Percentiles rank a stretch among this genome's conserved stretches.
These are phyloP conservation scores for Camelina laxa DNA, from an alignment of 345 rosid genomes.

Conservation along the genomic window DNA sequence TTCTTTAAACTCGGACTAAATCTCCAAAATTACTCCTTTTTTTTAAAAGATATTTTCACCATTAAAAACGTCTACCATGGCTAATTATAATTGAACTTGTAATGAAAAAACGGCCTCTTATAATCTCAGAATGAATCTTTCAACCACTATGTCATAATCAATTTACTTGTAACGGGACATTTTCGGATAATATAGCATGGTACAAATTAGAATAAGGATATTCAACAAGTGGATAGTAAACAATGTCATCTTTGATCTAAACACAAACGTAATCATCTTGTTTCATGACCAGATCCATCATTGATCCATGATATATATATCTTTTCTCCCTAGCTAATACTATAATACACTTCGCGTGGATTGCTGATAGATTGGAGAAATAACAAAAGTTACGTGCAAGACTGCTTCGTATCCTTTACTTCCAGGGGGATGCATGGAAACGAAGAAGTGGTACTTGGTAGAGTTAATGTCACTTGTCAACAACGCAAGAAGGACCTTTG, in stretches of 20 bases:
- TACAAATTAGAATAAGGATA: neutral
- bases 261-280: neutral
- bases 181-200: neutral
- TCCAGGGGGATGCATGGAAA: constrained; percentile 3
- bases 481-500: neutral
- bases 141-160: too few relatives aligned
- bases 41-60: neutral
- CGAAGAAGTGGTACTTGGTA: neutral
- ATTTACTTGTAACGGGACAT: neutral
- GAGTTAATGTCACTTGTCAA: neutral
- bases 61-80: neutral
- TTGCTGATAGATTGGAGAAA: neutral
- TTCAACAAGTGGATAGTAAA: neutral
- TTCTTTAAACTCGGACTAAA: too few relatives aligned
- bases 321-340: neutral
- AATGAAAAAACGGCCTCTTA: neutral
- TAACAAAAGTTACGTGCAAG: neutral
- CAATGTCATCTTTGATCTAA: neutral
- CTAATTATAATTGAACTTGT: neutral
- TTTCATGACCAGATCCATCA: neutral
- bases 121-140: too few relatives aligned
- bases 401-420: neutral
- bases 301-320: neutral
- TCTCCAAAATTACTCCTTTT: too few relatives aligned
- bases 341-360: neutral